A percentile compares a stretch with the other conserved stretches of the same genome.
These are phyloP conservation scores for Plasmodium vivax DNA, from an alignment of 169 alveolate species.

Conservation along the genomic window DNA sequence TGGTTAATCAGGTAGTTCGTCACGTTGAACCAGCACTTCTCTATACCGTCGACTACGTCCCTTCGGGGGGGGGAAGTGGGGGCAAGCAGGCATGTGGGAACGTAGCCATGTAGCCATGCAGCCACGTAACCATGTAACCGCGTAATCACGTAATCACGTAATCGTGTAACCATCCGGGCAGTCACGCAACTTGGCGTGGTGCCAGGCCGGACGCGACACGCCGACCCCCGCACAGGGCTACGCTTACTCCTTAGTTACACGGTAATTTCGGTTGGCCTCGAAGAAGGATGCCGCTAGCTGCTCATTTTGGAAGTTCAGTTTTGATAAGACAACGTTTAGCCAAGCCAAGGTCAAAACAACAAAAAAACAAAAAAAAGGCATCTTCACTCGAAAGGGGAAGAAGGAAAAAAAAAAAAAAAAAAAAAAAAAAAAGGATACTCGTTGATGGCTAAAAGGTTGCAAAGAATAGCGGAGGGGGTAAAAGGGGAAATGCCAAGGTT, in stretches of 20 bases:
- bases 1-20: conserved; percentile 40
- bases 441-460: conserved; percentile 1
- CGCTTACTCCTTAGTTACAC: conserved; percentile 58
- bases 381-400: conserved; percentile 24
- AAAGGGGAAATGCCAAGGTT: background rate
- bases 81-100: no score
- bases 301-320: conserved; percentile 56
- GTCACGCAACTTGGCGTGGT: background rate
- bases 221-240: background rate
- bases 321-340: conserved; percentile 63
- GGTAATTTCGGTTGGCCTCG: conserved; percentile 22
- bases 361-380: conserved; percentile 46
- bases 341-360: conserved; percentile 16
- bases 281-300: conserved; percentile 51
- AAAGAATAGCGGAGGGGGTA: background rate
- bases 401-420: background rate
- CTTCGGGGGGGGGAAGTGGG: conserved; percentile 11
- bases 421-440: background rate
- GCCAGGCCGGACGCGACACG: background rate
- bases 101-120: background rate
- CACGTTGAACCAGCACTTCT: conserved; percentile 64
- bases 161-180: background rate
- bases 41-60: conserved; percentile 61
- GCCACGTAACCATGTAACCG: background rate
- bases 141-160: background rate